These are phyloP conservation scores for Yarrowia phangngaensis DNA, from an alignment of 805 yeast genomes.

Conservation along the genomic window DNA sequence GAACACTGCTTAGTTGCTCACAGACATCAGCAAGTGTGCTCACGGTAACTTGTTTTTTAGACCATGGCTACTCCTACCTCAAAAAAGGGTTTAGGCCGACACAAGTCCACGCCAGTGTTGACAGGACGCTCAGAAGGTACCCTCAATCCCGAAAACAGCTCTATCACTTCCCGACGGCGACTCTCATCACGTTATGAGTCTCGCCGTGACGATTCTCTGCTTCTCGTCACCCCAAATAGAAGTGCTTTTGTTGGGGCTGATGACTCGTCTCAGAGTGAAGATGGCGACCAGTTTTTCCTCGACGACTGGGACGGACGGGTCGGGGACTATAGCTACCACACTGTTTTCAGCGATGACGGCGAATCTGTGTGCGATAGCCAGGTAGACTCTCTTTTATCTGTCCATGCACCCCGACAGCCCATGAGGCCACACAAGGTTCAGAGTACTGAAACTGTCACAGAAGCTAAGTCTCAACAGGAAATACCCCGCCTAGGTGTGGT, in stretches of 20 bases:
- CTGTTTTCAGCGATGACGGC: slow-evolving; percentile 21
- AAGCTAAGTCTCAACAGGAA: too few species aligned
- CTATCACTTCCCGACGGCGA: neutral
- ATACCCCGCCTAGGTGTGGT: too few species aligned
- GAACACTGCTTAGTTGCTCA: too few species aligned
- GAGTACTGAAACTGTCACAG: slow-evolving; percentile 7
- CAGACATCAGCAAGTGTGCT: too few species aligned
- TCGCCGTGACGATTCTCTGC: slow-evolving; percentile 1
- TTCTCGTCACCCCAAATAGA: slow-evolving; percentile 15
- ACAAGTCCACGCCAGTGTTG: slow-evolving; percentile 11
- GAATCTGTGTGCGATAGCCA: slow-evolving; percentile 7
- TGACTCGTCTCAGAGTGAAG: neutral
- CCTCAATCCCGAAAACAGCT: neutral
- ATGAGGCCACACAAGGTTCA: neutral
- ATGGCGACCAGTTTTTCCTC: slow-evolving; percentile 9
- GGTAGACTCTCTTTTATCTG: neutral
- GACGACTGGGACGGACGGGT: slow-evolving; percentile 13
- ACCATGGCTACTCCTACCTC: slow-evolving; percentile 1
- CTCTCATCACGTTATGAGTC: neutral
- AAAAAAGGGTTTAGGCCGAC: neutral
- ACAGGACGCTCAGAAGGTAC: neutral
- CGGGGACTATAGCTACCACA: slow-evolving; percentile 3
- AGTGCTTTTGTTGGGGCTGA: slow-evolving; percentile 22
- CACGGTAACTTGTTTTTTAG: too few species aligned
- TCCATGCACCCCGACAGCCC: neutral